Evolutionary conservation across 208 protist species (phyloP).

Genomic region (Crithidia acanthocephali): DNA sequence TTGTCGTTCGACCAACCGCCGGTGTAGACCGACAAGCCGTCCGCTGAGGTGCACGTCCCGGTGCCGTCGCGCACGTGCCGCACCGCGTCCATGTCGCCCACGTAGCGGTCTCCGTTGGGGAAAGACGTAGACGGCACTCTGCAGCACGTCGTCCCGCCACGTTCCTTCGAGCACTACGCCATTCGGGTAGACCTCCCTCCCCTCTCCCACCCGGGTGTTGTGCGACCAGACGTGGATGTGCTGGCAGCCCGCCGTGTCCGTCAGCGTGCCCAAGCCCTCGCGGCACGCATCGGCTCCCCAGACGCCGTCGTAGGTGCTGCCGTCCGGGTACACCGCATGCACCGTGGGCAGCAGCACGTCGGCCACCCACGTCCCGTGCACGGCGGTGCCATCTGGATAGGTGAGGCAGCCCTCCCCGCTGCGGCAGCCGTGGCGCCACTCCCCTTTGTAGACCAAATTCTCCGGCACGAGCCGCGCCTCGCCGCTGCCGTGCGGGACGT

Average conservation of each 20-base stretch:
- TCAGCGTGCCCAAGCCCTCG: constrained; percentile 58
- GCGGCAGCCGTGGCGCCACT: constrained; percentile 55
- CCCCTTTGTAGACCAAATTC: constrained; percentile 65
- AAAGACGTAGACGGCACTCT: constrained; percentile 76
- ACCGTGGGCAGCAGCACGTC: constrained; percentile 56
- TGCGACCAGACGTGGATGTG: constrained; percentile 71
- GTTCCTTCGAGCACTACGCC: constrained; percentile 60
- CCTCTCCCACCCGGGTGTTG: constrained; percentile 62
- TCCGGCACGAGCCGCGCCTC: constrained; percentile 55
- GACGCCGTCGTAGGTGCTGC: constrained; percentile 69
- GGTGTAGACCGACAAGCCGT: constrained; percentile 74
- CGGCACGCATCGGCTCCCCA: constrained; percentile 59
- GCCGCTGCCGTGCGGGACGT: constrained; percentile 72
- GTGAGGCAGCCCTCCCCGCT: constrained; percentile 62
- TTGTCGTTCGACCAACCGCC: constrained; percentile 78
- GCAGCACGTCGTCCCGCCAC: constrained; percentile 53
- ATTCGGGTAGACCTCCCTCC: constrained; percentile 58
- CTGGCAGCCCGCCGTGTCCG: constrained; percentile 42
- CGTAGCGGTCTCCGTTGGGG: constrained; percentile 79
- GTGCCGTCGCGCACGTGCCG: constrained; percentile 60
- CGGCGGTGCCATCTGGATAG: constrained; percentile 36
- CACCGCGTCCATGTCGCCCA: constrained; percentile 65
- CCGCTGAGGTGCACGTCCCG: constrained; percentile 75
- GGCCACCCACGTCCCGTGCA: constrained; percentile 51
- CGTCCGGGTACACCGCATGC: constrained; percentile 59